A percentile compares a stretch with the other conserved stretches of the same genome.
These are phyloP conservation scores for Baorangia bicolor DNA, from an alignment of 768 basidiomycete species.

Conservation along the genomic window DNA sequence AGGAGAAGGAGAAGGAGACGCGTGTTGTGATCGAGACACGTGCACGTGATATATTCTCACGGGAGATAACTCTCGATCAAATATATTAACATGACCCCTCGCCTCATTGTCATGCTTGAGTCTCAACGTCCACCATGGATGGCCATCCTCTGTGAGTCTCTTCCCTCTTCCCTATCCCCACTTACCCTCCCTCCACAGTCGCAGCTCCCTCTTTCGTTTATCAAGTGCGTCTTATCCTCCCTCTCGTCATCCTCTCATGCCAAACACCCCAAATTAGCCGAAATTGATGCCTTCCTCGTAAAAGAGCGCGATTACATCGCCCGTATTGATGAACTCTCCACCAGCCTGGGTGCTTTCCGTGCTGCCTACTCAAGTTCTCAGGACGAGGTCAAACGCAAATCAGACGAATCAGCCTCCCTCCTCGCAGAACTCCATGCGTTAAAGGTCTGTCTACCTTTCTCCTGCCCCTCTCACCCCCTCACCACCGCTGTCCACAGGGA, in stretches of 20 bases:
- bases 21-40: conserved; percentile 30
- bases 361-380: conserved; percentile 27
- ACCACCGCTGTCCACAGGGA: conserved; percentile 7
- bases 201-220: background rate
- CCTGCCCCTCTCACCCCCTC: background rate
- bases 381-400: conserved; percentile 18
- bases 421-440: conserved; percentile 27
- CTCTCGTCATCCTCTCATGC: background rate
- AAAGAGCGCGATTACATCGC: conserved; percentile 23
- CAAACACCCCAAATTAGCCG: conserved; percentile 19
- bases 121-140: conserved; percentile 9
- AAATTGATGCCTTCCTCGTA: conserved; percentile 27
- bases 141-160: conserved; percentile 17
- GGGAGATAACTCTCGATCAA: too few relatives aligned
- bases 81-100: too few relatives aligned
- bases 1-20: background rate
- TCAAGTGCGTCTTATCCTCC: conserved; percentile 6
- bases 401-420: conserved; percentile 11
- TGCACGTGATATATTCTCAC: conserved; percentile 36
- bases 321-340: conserved; percentile 25
- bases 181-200: conserved; percentile 2
- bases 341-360: conserved; percentile 25
- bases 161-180: fast-evolving
- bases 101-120: conserved; percentile 2
- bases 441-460: conserved; percentile 18